Conservation (phyloP, 1,284 basidiomycete genomes). For the Farysia itapuensis region DNA sequence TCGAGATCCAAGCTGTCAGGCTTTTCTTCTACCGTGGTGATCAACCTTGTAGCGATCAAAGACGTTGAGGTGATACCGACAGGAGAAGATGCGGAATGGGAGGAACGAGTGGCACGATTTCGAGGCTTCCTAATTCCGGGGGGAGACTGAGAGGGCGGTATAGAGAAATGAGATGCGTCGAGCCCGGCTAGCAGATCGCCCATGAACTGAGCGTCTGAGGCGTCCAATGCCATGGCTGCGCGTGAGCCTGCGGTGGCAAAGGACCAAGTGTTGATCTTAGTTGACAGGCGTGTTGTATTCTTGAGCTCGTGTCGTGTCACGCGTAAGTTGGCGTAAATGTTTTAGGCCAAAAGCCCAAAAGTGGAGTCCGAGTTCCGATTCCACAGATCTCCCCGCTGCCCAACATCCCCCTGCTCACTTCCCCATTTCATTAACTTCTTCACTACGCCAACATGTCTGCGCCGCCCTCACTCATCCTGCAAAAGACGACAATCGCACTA, state of each 20-base stretch:
- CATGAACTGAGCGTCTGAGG: constrained; percentile 28
- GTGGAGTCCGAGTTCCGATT: no score
- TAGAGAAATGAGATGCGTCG: constrained; percentile 28
- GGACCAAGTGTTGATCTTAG: not conserved
- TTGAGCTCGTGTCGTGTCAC: not conserved
- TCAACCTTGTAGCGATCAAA: no score
- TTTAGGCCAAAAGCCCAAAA: no score
- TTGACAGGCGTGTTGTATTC: not conserved
- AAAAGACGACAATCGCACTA: constrained; percentile 43
- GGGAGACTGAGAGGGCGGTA: constrained; percentile 29
- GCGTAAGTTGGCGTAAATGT: no score
- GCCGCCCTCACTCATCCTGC: constrained; percentile 24
- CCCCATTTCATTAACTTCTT: no score
- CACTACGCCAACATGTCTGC: constrained; percentile 14
- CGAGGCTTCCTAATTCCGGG: no score
- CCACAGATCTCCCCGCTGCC: no score
- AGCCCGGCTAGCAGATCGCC: constrained; percentile 36
- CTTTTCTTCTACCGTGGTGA: not conserved
- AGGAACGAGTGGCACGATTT: not conserved
- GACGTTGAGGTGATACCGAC: no score
- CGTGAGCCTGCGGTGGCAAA: no score
- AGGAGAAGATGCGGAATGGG: not conserved
- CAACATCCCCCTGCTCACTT: no score
- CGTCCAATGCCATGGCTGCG: constrained; percentile 32
- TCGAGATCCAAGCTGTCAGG: not conserved